Evolutionary conservation across 257 asterid genomes (phyloP).

Genomic region (Fraxinus anomala): DNA sequence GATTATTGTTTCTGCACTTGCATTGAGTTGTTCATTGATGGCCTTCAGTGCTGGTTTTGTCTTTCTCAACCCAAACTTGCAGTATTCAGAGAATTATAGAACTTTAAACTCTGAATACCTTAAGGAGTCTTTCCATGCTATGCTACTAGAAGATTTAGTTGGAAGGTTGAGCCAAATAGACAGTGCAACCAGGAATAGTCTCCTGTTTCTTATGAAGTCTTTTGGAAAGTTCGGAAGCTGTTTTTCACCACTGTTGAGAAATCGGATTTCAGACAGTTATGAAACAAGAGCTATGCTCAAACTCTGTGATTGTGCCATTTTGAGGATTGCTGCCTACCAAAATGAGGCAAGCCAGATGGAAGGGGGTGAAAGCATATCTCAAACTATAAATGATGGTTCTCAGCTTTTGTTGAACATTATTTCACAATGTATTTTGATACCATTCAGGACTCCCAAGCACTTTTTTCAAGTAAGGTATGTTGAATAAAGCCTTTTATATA

Average conservation of each 20-base stretch:
- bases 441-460: slow-evolving; percentile 62
- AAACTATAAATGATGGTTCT: slow-evolving; percentile 36
- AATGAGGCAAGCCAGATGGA: slow-evolving; percentile 31
- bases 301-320: slow-evolving; percentile 57
- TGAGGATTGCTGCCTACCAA: slow-evolving; percentile 48
- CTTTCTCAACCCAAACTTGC: slow-evolving; percentile 42
- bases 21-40: slow-evolving; percentile 75
- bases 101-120: slow-evolving; percentile 29
- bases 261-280: slow-evolving; percentile 37
- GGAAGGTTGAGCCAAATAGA: slow-evolving; percentile 53
- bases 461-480: slow-evolving; percentile 72
- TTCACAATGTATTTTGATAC: slow-evolving; percentile 56
- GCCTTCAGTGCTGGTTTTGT: slow-evolving; percentile 75
- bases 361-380: slow-evolving; percentile 33
- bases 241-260: slow-evolving; percentile 37
- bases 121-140: slow-evolving; percentile 37
- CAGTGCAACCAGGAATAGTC: slow-evolving; percentile 45
- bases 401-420: slow-evolving; percentile 50
- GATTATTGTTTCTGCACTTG: slow-evolving; percentile 57
- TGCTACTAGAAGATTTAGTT: slow-evolving; percentile 60
- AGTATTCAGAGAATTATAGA: slow-evolving; percentile 33
- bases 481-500: neutral
- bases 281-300: slow-evolving; percentile 47
- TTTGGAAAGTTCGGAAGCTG: slow-evolving; percentile 28
- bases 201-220: slow-evolving; percentile 54